Percentiles rank a stretch among this genome's conserved stretches.
Conservation (phyloP, 768 basidiomycete genomes). For the Jaapia argillacea region DNA sequence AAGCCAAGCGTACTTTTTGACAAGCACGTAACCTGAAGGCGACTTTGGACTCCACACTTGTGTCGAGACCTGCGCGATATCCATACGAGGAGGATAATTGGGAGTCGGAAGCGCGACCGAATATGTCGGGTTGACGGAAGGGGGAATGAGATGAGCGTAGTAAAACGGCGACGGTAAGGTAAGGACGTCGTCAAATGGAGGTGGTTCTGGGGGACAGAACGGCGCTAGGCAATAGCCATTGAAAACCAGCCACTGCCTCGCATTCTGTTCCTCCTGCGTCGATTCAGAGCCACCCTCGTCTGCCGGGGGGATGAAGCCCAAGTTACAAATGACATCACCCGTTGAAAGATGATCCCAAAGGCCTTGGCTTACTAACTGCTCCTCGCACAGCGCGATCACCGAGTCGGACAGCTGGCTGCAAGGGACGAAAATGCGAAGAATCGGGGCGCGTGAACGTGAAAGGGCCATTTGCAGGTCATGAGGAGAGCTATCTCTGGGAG, state of each 20-base stretch:
- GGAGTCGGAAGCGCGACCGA: slow-evolving; percentile 20
- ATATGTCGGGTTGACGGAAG: slow-evolving; percentile 18
- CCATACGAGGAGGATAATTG: slow-evolving; percentile 29
- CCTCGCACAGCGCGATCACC: slow-evolving; percentile 49
- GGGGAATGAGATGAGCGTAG: slow-evolving; percentile 55
- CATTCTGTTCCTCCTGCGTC: slow-evolving; percentile 16
- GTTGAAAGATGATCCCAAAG: slow-evolving; percentile 70
- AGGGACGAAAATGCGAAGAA: slow-evolving; percentile 68
- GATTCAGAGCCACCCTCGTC: slow-evolving; percentile 16
- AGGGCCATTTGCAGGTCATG: slow-evolving; percentile 58
- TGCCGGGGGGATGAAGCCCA: slow-evolving; percentile 59
- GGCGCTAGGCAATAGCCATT: slow-evolving; percentile 54
- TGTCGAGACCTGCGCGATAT: slow-evolving; percentile 33
- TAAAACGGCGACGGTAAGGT: slow-evolving; percentile 69
- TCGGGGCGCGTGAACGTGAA: slow-evolving; percentile 55
- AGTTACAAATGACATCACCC: slow-evolving; percentile 73
- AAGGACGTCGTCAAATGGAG: slow-evolving; percentile 47
- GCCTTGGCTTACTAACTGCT: slow-evolving; percentile 54
- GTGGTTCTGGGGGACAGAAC: slow-evolving; percentile 43
- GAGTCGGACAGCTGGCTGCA: slow-evolving; percentile 42
- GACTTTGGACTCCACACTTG: slow-evolving; percentile 53
- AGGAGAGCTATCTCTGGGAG: slow-evolving; percentile 16
- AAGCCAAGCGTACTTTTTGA: slow-evolving; percentile 58
- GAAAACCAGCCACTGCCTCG: slow-evolving; percentile 61
- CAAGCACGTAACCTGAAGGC: slow-evolving; percentile 46